phyloP scores from a whole-genome alignment of 345 rosid species.

The Citrus hindsii region DNA sequence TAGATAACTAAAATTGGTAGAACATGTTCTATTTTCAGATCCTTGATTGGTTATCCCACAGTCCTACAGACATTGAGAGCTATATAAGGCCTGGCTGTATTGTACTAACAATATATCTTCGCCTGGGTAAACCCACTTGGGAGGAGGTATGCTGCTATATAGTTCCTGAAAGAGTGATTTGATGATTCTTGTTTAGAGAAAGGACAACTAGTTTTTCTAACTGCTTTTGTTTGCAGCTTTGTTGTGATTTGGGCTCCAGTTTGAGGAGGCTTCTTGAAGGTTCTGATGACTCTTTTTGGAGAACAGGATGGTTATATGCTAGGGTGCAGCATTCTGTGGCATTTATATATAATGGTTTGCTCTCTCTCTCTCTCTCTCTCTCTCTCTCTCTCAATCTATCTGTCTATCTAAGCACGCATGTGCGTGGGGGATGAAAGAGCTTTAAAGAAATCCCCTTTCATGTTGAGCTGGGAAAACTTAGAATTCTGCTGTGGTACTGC shows the following conservation, averaged over 20 bases:
- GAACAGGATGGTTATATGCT: conserved; percentile 56
- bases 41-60: conserved; percentile 60
- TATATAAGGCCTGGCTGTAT: conserved; percentile 77
- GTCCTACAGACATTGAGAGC: conserved; percentile 76
- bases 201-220: conserved; percentile 4
- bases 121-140: conserved; percentile 47
- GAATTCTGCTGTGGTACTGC: conserved; percentile 3
- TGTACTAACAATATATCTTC: conserved; percentile 58
- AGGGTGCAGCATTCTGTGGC: conserved; percentile 57
- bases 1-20: conserved; percentile 12
- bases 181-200: background rate
- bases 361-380: conserved; percentile 6
- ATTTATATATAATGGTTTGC: conserved; percentile 49
- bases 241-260: conserved; percentile 48
- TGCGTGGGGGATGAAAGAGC: background rate
- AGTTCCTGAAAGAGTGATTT: background rate
- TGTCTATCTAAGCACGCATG: background rate
- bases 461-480: background rate
- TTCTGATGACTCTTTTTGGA: conserved; percentile 59
- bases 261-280: conserved; percentile 51
- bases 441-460: background rate
- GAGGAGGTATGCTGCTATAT: conserved; percentile 42
- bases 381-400: background rate
- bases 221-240: conserved; percentile 34
- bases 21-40: conserved; percentile 40